phyloP scores from a whole-genome alignment of 805 yeast species.

The Yamadazyma kitorensis region DNA sequence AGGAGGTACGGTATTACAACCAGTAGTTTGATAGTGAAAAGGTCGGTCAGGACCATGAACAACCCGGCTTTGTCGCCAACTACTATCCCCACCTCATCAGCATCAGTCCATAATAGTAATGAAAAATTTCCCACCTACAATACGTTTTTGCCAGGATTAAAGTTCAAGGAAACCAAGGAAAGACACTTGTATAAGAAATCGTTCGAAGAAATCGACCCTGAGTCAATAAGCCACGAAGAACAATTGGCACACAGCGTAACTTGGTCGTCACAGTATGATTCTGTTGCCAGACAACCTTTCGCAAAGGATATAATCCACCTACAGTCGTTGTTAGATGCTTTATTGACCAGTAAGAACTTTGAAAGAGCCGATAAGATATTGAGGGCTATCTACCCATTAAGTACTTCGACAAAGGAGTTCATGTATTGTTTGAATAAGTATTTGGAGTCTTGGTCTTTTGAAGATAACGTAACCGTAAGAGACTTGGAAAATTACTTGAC shows the following conservation, averaged over 20 bases:
- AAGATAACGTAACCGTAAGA: conserved; percentile 34
- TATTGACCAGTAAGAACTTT: conserved; percentile 61
- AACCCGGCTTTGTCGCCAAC: too few species aligned
- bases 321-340: conserved; percentile 79
- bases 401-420: conserved; percentile 42
- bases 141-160: conserved; percentile 1
- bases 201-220: conserved; percentile 11
- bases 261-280: conserved; percentile 42
- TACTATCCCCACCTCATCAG: too few species aligned
- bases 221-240: conserved; percentile 1
- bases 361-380: conserved; percentile 70
- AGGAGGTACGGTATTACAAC: too few species aligned
- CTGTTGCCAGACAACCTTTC: conserved; percentile 39
- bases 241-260: conserved; percentile 11
- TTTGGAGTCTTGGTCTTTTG: conserved; percentile 40
- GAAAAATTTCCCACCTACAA: conserved; percentile 4
- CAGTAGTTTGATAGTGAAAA: too few species aligned
- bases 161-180: conserved; percentile 1
- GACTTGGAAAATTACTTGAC: conserved; percentile 45
- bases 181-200: conserved; percentile 4
- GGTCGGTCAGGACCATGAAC: too few species aligned
- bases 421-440: conserved; percentile 69
- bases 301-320: conserved; percentile 62
- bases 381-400: conserved; percentile 54
- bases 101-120: neutral